These are phyloP conservation scores for Magnolia officinalis DNA, from an alignment of 164 flowering plant species.

Conservation along the genomic window DNA sequence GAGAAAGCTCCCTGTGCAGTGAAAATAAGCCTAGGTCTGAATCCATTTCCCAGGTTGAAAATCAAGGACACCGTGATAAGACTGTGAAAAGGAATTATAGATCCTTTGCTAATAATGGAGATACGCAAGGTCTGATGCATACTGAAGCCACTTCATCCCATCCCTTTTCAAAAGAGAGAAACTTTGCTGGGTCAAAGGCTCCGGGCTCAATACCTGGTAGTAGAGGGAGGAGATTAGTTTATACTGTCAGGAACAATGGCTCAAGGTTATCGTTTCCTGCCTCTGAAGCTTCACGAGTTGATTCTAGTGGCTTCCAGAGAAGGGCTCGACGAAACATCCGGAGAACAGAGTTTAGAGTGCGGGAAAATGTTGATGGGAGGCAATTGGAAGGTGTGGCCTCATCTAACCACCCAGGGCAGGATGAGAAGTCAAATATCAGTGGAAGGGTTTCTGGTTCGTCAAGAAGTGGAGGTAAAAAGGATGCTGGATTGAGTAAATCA, in stretches of 20 bases:
- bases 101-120: slow-evolving; percentile 23
- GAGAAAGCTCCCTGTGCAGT: slow-evolving; percentile 18
- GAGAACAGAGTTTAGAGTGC: slow-evolving; percentile 70
- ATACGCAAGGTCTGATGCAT: slow-evolving; percentile 30
- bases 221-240: slow-evolving; percentile 51
- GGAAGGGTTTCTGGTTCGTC: slow-evolving; percentile 30
- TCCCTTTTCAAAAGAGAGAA: slow-evolving; percentile 32
- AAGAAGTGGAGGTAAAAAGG: slow-evolving; percentile 42
- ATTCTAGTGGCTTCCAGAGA: slow-evolving; percentile 54
- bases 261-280: slow-evolving; percentile 32
- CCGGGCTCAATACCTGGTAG: slow-evolving; percentile 37
- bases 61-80: slow-evolving; percentile 21
- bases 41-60: slow-evolving; percentile 23
- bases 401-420: slow-evolving; percentile 27
- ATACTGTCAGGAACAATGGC: slow-evolving; percentile 47
- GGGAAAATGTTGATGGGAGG: slow-evolving; percentile 55
- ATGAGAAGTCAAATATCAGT: slow-evolving; percentile 36
- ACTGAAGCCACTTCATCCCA: slow-evolving; percentile 24
- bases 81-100: slow-evolving; percentile 22
- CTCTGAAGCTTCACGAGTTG: slow-evolving; percentile 37
- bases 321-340: slow-evolving; percentile 46
- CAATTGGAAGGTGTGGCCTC: slow-evolving; percentile 30
- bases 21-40: slow-evolving; percentile 22
- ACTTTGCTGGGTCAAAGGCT: slow-evolving; percentile 29
- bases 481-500: slow-evolving; percentile 27